phyloP scores from a whole-genome alignment of 2,329 filamentous ascomycete species.

The Tetracladium maxilliforme region DNA sequence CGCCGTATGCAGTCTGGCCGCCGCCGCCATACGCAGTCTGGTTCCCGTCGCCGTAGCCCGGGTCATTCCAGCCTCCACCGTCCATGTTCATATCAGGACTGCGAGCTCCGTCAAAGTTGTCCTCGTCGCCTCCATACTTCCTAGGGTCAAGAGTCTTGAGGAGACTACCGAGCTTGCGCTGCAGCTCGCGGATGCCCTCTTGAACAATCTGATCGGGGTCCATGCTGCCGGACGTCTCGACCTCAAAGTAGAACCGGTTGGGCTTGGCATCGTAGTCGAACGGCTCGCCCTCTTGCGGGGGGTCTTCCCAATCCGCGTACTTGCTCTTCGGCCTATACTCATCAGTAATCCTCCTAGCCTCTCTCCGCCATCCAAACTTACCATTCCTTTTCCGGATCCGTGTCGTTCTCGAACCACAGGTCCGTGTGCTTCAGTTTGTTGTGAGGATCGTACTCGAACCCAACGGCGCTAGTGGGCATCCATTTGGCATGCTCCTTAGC shows the following conservation, averaged over 20 bases:
- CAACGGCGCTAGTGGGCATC: conserved; percentile 82
- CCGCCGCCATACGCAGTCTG: conserved; percentile 50
- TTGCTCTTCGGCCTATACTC: conserved; percentile 59
- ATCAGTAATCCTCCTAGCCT: conserved; percentile 6
- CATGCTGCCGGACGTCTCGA: conserved; percentile 77
- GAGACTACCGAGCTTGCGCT: conserved; percentile 76
- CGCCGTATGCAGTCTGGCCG: conserved; percentile 51
- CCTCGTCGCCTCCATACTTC: conserved; percentile 35
- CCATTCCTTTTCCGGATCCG: conserved; percentile 77
- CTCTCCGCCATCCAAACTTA: conserved; percentile 27
- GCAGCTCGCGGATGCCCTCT: conserved; percentile 75
- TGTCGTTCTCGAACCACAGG: conserved; percentile 86
- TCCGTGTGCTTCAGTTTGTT: conserved; percentile 90
- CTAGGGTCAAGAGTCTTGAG: conserved; percentile 48
- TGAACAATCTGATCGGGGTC: conserved; percentile 83
- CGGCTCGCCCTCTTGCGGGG: conserved; percentile 64
- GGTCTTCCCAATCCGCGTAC: conserved; percentile 68
- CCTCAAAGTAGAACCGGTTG: conserved; percentile 78
- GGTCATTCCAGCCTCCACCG: conserved; percentile 38
- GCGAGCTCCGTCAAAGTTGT: conserved; percentile 45
- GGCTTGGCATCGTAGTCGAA: conserved; percentile 89
- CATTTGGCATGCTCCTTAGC: conserved; percentile 98
- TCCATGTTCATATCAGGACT: conserved; percentile 51
- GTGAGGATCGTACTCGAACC: conserved; percentile 95
- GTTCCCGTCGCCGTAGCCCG: conserved; percentile 44